These are phyloP conservation scores for Aspergillus baeticus DNA, from an alignment of 495 filamentous ascomycete species.

Conservation along the genomic window DNA sequence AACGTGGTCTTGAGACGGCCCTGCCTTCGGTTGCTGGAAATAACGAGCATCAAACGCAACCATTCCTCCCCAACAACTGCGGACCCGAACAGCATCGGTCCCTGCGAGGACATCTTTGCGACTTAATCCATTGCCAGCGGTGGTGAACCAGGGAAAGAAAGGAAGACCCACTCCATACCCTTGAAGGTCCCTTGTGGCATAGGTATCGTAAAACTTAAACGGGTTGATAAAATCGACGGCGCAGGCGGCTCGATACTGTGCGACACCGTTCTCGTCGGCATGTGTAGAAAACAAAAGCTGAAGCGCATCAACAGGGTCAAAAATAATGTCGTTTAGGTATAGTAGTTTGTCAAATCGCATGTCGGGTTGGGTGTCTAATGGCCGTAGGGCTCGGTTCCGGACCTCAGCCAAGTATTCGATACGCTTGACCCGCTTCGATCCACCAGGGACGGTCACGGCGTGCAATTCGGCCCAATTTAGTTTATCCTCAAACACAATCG, in stretches of 20 bases:
- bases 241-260: conserved; percentile 75
- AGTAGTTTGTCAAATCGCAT: conserved; percentile 64
- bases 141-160: conserved; percentile 73
- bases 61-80: conserved; percentile 82
- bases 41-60: conserved; percentile 72
- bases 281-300: conserved; percentile 80
- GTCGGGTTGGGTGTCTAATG: conserved; percentile 50
- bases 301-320: conserved; percentile 65
- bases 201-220: conserved; percentile 81
- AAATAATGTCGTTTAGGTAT: conserved; percentile 75
- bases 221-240: conserved; percentile 74
- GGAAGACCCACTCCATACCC: conserved; percentile 69
- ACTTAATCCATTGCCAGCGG: conserved; percentile 53
- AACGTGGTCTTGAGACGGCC: conserved; percentile 28
- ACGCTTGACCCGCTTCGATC: conserved; percentile 62
- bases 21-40: conserved; percentile 41
- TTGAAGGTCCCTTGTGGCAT: conserved; percentile 72
- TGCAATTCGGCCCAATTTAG: conserved; percentile 51
- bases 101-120: conserved; percentile 59
- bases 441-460: conserved; percentile 59
- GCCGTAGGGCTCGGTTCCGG: conserved; percentile 69
- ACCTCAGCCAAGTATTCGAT: conserved; percentile 77
- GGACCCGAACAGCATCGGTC: conserved; percentile 68
- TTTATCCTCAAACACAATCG: conserved; percentile 54
- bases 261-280: conserved; percentile 49